These are phyloP conservation scores for Tuctoria greenei DNA, from an alignment of 176 grass and related monocot species.

Conservation along the genomic window DNA sequence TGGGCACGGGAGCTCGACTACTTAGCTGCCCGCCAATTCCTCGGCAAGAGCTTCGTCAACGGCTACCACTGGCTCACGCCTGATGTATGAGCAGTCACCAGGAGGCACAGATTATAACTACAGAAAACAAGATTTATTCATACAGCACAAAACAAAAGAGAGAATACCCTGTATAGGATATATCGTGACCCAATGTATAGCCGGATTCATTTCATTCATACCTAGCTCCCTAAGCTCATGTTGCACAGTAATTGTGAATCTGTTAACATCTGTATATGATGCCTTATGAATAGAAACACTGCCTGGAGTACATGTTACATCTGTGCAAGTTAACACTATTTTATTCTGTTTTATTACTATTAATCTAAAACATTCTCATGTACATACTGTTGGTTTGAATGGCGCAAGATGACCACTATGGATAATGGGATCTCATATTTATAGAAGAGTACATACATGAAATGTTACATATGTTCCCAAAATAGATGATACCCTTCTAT, in stretches of 20 bases:
- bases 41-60: slow-evolving; percentile 90
- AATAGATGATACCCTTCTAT: too few relatives aligned
- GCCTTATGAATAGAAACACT: background rate
- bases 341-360: background rate
- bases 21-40: slow-evolving; percentile 71
- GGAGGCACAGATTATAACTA: background rate
- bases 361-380: background rate
- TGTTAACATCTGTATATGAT: background rate
- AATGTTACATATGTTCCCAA: too few relatives aligned
- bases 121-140: slow-evolving; percentile 17
- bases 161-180: background rate
- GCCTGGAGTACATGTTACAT: background rate
- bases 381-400: too few relatives aligned
- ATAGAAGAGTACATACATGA: too few relatives aligned
- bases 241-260: background rate
- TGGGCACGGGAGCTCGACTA: slow-evolving; percentile 93
- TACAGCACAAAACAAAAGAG: slow-evolving; percentile 21
- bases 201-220: background rate
- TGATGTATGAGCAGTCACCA: slow-evolving; percentile 49
- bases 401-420: too few relatives aligned
- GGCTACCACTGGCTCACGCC: slow-evolving; percentile 89
- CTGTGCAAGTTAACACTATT: background rate
- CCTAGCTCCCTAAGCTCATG: background rate
- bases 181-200: background rate
- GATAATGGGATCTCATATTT: too few relatives aligned